Percentiles rank a stretch among this genome's conserved stretches.
Evolutionary conservation across 2,329 filamentous ascomycete genomes (phyloP).

Genomic region (Bipolaris victoriae): DNA sequence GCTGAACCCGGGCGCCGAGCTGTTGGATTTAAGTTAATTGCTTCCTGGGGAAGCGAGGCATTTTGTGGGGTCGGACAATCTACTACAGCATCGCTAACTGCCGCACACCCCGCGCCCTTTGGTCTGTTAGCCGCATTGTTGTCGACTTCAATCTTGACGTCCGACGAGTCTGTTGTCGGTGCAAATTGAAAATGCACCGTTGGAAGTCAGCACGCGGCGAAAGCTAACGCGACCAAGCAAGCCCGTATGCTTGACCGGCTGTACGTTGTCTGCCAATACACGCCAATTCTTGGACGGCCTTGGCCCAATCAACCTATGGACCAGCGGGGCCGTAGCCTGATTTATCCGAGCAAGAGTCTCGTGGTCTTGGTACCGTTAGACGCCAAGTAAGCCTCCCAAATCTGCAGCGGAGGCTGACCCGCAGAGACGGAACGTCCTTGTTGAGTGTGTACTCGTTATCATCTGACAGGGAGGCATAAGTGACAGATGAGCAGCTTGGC

Average conservation of each 20-base stretch:
- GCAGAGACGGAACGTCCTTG: neutral
- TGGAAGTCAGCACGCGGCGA: neutral
- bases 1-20: constrained; percentile 3
- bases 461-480: neutral
- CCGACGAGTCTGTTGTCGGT: neutral
- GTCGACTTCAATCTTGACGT: neutral
- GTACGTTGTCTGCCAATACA: neutral
- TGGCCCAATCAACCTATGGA: neutral
- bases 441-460: neutral
- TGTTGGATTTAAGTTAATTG: constrained; percentile 3
- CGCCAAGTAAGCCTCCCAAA: neutral
- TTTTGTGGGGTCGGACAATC: neutral
- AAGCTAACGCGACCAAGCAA: neutral
- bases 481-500: neutral
- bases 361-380: neutral
- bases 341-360: constrained; percentile 2
- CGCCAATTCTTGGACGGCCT: constrained; percentile 1
- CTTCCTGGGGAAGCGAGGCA: neutral
- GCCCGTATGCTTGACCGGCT: constrained; percentile 1
- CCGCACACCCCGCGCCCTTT: neutral
- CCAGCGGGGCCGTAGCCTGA: neutral
- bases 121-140: neutral
- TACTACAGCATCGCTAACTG: constrained; percentile 5
- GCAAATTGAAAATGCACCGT: neutral
- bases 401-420: neutral